Evolutionary conservation across 495 filamentous ascomycete species (phyloP).

Genomic region (Trichoderma reesei): DNA sequence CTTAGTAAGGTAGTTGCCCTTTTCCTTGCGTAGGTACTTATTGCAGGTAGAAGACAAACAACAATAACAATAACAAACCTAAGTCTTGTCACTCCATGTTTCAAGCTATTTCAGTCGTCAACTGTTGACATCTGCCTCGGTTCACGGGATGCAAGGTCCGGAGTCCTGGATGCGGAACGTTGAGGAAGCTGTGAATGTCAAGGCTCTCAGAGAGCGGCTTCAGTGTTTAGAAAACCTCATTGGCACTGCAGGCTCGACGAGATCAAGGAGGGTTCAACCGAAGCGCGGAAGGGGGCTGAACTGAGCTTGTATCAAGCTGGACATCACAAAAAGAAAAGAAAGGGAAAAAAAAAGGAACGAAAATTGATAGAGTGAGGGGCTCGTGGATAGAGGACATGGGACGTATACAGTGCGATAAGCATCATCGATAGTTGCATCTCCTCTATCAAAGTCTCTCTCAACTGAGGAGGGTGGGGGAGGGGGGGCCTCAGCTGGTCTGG

Average conservation of each 20-base stretch:
- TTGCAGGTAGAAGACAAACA: too few species aligned
- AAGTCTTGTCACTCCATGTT: too few species aligned
- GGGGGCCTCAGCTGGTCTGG: background rate
- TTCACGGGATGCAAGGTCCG: background rate
- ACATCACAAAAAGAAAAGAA: background rate
- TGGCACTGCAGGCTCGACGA: background rate
- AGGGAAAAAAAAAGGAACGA: background rate
- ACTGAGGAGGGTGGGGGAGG: too few species aligned
- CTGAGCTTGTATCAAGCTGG: background rate
- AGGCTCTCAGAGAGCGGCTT: background rate
- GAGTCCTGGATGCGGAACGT: background rate
- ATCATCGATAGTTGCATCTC: constrained; percentile 1
- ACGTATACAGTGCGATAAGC: background rate
- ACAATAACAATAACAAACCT: too few species aligned
- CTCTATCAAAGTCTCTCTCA: background rate
- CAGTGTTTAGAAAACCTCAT: constrained; percentile 4
- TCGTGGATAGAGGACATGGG: too few species aligned
- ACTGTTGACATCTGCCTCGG: too few species aligned
- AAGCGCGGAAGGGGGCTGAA: background rate
- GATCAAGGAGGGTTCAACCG: background rate
- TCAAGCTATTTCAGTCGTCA: too few species aligned
- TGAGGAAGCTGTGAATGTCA: background rate
- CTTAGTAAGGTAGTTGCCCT: background rate
- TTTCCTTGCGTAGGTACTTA: too few species aligned
- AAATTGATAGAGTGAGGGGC: too few species aligned